Base-by-base conservation (phyloP, 176 grass and related monocot genomes). In the Thinopyrum elongatum region DNA sequence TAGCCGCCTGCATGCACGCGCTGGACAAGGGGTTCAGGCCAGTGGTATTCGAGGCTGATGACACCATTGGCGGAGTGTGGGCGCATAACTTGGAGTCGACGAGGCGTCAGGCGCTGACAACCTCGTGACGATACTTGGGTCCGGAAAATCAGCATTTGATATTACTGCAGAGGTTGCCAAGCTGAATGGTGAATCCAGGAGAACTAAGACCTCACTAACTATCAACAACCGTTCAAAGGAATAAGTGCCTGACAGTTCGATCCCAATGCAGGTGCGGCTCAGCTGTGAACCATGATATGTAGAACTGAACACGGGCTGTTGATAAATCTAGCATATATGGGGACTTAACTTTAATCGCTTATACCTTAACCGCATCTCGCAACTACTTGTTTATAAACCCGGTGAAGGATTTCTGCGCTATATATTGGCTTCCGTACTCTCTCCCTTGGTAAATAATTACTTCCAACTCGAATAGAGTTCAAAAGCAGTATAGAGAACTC, bases 361-460 rank as follows among this genome's bases (percentile, higher is more conserved):
- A 62, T 93, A 88, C 29, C 79, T 89, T 4, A 98, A 80, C 57
- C 91, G 95, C 38, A 93, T 95, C 46, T 91, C 90, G 1, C 92
- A 98, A 83, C 82, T 97, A 42, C 89, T 91, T 58, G 31, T 93
- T 91, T 91, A 91, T 42, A 98, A 98, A 77, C 95, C 93, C 8
- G 87, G 85, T 49, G 90, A 93, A 98, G 85, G 95, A 66, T 84
- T 98, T 80, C 36, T 98, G 22, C 38, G 59, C 17, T 86, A 80
- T 65, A 39, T 90, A 64, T 59, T 93, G 39, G 78, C 93, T 70
- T 70, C 85, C 78, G 73, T 78, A 35, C 74, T 93, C 17, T 90
- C 87, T 57, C 91, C 95, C 19, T 31, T 98, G 93, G 91, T 95
- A 93, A 78, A 11, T 33, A 77, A 28, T 26, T 33, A 33, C 29